Evolutionary conservation across 441 rosid species (phyloP).

Genomic region (Hura crepitans): DNA sequence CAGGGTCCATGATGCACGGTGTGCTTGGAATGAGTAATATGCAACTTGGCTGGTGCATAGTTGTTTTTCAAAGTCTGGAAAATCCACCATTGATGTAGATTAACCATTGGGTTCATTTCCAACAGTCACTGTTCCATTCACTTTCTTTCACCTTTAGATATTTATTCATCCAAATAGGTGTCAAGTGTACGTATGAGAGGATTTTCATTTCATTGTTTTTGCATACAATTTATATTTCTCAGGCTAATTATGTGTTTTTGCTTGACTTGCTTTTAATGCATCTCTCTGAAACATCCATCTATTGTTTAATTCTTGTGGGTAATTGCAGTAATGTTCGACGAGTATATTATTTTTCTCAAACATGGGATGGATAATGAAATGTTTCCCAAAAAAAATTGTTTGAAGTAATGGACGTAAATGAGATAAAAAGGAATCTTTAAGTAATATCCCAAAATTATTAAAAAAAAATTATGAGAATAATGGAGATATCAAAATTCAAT

Average conservation of each 20-base stretch:
- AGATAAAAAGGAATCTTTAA: too few species aligned
- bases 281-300: too few species aligned
- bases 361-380: too few species aligned
- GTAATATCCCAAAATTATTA: too few species aligned
- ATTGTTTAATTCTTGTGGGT: background rate
- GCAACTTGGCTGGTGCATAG: background rate
- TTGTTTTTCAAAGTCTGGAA: background rate
- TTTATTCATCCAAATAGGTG: background rate
- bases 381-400: too few species aligned
- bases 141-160: background rate
- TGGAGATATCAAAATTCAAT: too few species aligned
- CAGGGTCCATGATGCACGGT: background rate
- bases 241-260: background rate
- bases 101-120: background rate
- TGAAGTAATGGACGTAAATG: too few species aligned
- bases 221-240: background rate
- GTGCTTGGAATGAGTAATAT: too few species aligned
- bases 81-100: background rate
- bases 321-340: too few species aligned
- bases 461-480: too few species aligned
- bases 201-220: background rate
- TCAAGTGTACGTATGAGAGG: background rate
- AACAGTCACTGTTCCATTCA: too few species aligned
- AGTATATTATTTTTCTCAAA: too few species aligned
- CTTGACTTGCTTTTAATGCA: background rate